Percentiles rank a stretch among this genome's conserved stretches.
These are phyloP conservation scores for Auriculariales sp. DNA, from an alignment of 768 basidiomycete species.

Conservation along the genomic window DNA sequence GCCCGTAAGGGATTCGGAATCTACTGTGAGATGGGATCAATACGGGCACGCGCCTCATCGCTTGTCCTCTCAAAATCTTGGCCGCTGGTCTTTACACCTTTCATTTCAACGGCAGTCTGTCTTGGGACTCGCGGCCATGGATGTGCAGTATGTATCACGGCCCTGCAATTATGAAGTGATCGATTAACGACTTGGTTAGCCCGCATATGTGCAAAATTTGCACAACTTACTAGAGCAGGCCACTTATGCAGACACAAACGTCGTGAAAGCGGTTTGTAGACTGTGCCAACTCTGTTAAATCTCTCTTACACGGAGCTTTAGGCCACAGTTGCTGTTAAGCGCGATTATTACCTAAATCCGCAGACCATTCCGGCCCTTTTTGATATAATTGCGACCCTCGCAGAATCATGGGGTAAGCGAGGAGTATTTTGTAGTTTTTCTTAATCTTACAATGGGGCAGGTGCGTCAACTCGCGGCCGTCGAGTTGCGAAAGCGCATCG, in stretches of 20 bases:
- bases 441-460: slow-evolving; percentile 25
- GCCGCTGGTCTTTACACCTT: too few relatives aligned
- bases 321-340: slow-evolving; percentile 87
- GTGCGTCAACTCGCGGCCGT: slow-evolving; percentile 94
- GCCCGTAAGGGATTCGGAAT: too few relatives aligned
- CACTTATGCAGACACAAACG: slow-evolving; percentile 73
- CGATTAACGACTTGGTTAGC: too few relatives aligned
- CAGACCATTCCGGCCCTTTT: slow-evolving; percentile 84
- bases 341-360: slow-evolving; percentile 84
- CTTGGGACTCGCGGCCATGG: too few relatives aligned
- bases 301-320: slow-evolving; percentile 19
- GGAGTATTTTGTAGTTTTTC: too few relatives aligned
- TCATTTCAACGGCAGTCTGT: too few relatives aligned
- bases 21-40: too few relatives aligned
- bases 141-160: too few relatives aligned
- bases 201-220: slow-evolving; percentile 55
- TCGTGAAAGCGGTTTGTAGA: slow-evolving; percentile 74
- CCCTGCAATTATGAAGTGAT: too few relatives aligned
- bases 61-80: too few relatives aligned
- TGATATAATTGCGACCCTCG: slow-evolving; percentile 70
- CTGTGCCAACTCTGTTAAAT: slow-evolving; percentile 4
- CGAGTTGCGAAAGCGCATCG: slow-evolving; percentile 86
- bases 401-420: too few relatives aligned
- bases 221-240: slow-evolving; percentile 78
- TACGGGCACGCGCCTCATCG: too few relatives aligned